Evolutionary conservation across 176 grass and related monocot species (phyloP).

Genomic region (maize (Zea mays)): Zm-B73-REFERENCE-NAM-5.0 NC_050104.1:29139001-29139500

Average conservation of each 20-base stretch:
- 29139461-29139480: constrained; percentile 34
- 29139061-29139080: constrained; percentile 18
- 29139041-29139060: constrained; percentile 56
- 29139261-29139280: constrained; percentile 23
- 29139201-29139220: background rate
- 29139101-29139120: too few relatives aligned
- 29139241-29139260: constrained; percentile 4
- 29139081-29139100: constrained; percentile 21
- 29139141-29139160: background rate
- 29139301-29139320: background rate
- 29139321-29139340: background rate
- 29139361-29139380: background rate
- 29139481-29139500: background rate
- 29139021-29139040: constrained; percentile 83
- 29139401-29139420: too few relatives aligned
- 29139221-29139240: constrained; percentile 30
- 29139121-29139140: background rate
- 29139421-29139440: too few relatives aligned
- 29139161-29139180: too few relatives aligned
- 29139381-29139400: background rate
- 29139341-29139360: background rate
- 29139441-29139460: too few relatives aligned
- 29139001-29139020: constrained; percentile 75
- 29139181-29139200: background rate
- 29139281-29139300: background rate